Evolutionary conservation across 1,284 basidiomycete genomes (phyloP).

Genomic region (Ustilago cynodontis): DNA sequence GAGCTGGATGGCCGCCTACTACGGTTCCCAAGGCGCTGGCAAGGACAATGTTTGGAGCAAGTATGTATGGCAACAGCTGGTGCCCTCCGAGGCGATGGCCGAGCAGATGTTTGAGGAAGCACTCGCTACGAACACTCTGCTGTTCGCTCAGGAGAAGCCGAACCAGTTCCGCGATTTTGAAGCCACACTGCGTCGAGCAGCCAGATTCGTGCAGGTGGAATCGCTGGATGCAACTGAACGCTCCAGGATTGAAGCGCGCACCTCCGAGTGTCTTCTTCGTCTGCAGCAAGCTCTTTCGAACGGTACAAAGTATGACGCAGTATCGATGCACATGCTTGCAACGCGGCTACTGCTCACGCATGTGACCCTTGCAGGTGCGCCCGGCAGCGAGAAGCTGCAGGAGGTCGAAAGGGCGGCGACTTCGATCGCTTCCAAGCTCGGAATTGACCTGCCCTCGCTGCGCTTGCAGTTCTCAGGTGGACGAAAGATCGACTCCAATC

Average conservation of each 20-base stretch:
- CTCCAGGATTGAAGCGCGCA: slow-evolving; percentile 2
- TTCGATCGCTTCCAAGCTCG: slow-evolving; percentile 22
- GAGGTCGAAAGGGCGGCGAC: slow-evolving; percentile 7
- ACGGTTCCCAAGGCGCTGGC: neutral
- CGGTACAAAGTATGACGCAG: slow-evolving; percentile 14
- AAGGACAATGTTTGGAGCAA: slow-evolving; percentile 22
- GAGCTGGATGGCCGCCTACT: slow-evolving; percentile 50
- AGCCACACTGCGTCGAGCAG: slow-evolving; percentile 44
- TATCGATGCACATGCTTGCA: slow-evolving; percentile 34
- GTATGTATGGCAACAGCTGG: slow-evolving; percentile 35
- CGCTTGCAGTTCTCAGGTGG: neutral
- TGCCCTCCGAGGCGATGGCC: slow-evolving; percentile 14
- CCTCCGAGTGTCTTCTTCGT: slow-evolving; percentile 8
- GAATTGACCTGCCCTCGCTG: slow-evolving; percentile 21
- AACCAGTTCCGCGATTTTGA: slow-evolving; percentile 63
- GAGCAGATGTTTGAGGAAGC: slow-evolving; percentile 39
- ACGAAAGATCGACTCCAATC: neutral
- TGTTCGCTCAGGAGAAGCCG: slow-evolving; percentile 57
- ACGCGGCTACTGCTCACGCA: slow-evolving; percentile 31
- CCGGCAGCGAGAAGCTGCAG: neutral
- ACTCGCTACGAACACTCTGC: slow-evolving; percentile 29
- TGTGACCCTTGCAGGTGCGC: neutral
- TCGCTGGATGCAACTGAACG: slow-evolving; percentile 5
- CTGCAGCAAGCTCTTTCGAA: slow-evolving; percentile 9
- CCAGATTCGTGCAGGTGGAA: slow-evolving; percentile 18